A percentile compares a stretch with the other conserved stretches of the same genome.
These are phyloP conservation scores for Epichloe hybrida DNA, from an alignment of 2,329 filamentous ascomycete species.

Conservation along the genomic window DNA sequence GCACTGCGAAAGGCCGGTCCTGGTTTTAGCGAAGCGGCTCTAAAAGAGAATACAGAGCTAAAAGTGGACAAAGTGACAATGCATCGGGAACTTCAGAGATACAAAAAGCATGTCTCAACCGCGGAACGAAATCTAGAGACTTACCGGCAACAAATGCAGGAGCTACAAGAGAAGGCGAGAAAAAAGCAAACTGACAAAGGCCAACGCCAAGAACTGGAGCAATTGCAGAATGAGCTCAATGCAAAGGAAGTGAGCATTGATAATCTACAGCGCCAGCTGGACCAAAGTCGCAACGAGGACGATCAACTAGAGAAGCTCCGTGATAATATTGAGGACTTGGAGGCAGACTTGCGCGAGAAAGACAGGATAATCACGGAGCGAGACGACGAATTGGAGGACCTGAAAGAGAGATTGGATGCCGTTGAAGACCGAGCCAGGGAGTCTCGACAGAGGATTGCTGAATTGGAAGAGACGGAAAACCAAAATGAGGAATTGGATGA, in stretches of 20 bases:
- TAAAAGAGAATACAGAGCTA: slow-evolving; percentile 91
- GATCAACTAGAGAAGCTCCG: slow-evolving; percentile 53
- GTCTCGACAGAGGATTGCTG: slow-evolving; percentile 33
- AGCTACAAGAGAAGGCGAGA: slow-evolving; percentile 71
- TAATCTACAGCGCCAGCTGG: slow-evolving; percentile 44
- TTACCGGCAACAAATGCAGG: slow-evolving; percentile 68
- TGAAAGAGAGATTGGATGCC: slow-evolving; percentile 42
- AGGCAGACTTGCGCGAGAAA: slow-evolving; percentile 63
- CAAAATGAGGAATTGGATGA: slow-evolving; percentile 38
- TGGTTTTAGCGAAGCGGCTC: slow-evolving; percentile 74
- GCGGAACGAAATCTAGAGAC: slow-evolving; percentile 79
- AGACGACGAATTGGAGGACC: slow-evolving; percentile 59
- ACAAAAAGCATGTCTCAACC: slow-evolving; percentile 74
- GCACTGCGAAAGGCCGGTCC: slow-evolving; percentile 76
- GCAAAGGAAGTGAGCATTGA: slow-evolving; percentile 48
- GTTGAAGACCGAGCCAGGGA: slow-evolving; percentile 48
- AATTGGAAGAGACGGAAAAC: slow-evolving; percentile 44
- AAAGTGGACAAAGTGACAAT: slow-evolving; percentile 88
- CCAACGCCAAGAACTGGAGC: slow-evolving; percentile 47
- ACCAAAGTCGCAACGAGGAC: slow-evolving; percentile 40
- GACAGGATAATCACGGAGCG: slow-evolving; percentile 59
- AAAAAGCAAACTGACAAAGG: slow-evolving; percentile 58
- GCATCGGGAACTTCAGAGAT: slow-evolving; percentile 72
- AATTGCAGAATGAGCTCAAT: slow-evolving; percentile 41
- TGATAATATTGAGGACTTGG: slow-evolving; percentile 62